These are phyloP conservation scores for Prunus yedoensis DNA, from an alignment of 331 rosid genomes.

Conservation along the genomic window DNA sequence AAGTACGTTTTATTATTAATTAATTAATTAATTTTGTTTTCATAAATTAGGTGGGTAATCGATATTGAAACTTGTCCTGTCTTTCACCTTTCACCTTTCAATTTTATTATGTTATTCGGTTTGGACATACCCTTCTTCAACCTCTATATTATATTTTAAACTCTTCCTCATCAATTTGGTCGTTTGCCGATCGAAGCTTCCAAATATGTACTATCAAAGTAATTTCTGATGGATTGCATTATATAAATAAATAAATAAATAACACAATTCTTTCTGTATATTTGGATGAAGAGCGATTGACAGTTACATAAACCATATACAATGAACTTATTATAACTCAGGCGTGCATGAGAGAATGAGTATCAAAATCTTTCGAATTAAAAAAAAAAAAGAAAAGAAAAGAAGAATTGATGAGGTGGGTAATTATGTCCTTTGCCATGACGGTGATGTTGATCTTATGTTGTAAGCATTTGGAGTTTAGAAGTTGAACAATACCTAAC, in stretches of 20 bases:
- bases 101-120: conserved; percentile 5
- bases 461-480: background rate
- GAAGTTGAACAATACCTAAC: conserved; percentile 17
- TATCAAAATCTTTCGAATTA: background rate
- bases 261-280: background rate
- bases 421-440: background rate
- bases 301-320: too few species aligned
- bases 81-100: background rate
- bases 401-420: background rate
- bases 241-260: too few species aligned
- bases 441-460: background rate
- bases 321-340: background rate
- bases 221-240: background rate
- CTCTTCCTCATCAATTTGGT: background rate
- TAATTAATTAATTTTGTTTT: background rate
- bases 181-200: conserved; percentile 1
- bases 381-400: background rate
- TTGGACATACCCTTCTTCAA: conserved; percentile 7
- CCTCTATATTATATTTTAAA: background rate
- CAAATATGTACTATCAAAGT: background rate
- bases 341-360: background rate
- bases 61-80: background rate
- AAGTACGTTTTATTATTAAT: background rate
- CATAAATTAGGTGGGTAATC: background rate
- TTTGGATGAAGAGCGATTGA: background rate